Evolutionary conservation across 2,329 filamentous ascomycete genomes (phyloP), one percentile per base, ranked within the genome.

Genomic region (Nannizzia gypsea): DNA sequence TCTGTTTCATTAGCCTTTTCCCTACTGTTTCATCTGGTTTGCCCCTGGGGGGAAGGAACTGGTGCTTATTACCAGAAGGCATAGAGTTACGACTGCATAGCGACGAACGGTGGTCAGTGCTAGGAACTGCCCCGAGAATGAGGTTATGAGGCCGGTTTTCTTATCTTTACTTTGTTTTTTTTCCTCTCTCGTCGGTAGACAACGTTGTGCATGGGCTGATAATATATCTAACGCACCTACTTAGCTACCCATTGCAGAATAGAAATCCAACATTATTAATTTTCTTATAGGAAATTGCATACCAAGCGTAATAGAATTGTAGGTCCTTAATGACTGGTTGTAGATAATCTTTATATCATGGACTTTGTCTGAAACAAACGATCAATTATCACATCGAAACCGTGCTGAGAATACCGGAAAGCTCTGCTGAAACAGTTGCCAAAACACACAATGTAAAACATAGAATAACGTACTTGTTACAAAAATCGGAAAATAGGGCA

Each of bases 91-190:
- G 28, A 54, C 50, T 31, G 50, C 50, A 54, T 54, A 54, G 50
- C 50, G 28, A 54, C 22, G 50, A 15, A 26, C 26, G 50, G 50
- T 26, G 50, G 50, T 11, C 26, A 54, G 50, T 54, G 26, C 50
- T 54, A 54, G 50, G 15, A 54, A 54, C 50, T 54, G 50, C 50
- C n/a, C 50, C 50, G 50, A 54, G 50, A 54, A 54, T 36, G 50
- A 54, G 50, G 50, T 54, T 31, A 20, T 15, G 50, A 54, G 50
- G 50, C 38, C 38, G 38, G 15, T 17, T 42, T 42, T 3, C 6
- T 17, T 42, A 5, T 6, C 6, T 20, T 15, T 20, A 13, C 3
- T 20, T 54, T 34, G 1, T 34, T 34, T 15, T 34, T 3, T 34
- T 54, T n/a, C n/a, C n/a, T n/a, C n/a, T 42, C n/a, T 52, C 50